Evolutionary conservation across 352 stramenopile species (phyloP), one percentile per base, ranked within the genome.

Genomic region (Pythium brassicae): DNA sequence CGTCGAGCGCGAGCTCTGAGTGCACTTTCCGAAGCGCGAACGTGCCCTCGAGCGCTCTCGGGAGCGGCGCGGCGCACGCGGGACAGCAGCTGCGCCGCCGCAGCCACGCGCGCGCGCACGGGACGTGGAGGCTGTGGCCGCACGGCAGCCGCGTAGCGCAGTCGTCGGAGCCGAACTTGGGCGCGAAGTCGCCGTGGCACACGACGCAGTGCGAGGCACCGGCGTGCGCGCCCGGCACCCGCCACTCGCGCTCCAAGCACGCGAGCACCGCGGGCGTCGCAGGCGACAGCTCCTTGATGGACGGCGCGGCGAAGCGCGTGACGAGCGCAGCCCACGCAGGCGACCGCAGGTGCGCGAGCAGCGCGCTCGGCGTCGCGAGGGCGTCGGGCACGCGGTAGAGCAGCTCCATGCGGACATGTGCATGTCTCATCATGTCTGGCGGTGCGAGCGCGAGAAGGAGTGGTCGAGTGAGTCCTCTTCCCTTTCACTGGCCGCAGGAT

Each of bases 111-210:
- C 71, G 53, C 22, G 96, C 68, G 60, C 89, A 97, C 22, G 76
- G 71, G 23, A 71, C 49, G 56, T 97, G 87, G 63, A 88, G 96
- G 19, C 78, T 46, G 68, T 98, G 95, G 23, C 78, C 73, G 55
- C 94, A 98, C 1, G 92, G 83, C 15, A 98, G 67, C 11, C 69
- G 66, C 37, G 91, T 78, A 14, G 44, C 32, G 19, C 40, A 53
- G n/a, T 19, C 19, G 12, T 92, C 66, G 25, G 63, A 66, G 29
- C 58, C 58, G 4, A 26, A 17, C 54, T 62, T 69, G 54, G 52
- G 65, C 61, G 42, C 71, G 44, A 44, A 65, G 65, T 95, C 71
- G 68, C 83, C 76, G 40, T 98, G 76, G 68, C 92, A 98, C 58
- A 98, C 91, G 3, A 74, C 76, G 63, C 89, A 97, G 32, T 74